Conservation (phyloP, 345 rosid species). For the Populus deltoides region DNA sequence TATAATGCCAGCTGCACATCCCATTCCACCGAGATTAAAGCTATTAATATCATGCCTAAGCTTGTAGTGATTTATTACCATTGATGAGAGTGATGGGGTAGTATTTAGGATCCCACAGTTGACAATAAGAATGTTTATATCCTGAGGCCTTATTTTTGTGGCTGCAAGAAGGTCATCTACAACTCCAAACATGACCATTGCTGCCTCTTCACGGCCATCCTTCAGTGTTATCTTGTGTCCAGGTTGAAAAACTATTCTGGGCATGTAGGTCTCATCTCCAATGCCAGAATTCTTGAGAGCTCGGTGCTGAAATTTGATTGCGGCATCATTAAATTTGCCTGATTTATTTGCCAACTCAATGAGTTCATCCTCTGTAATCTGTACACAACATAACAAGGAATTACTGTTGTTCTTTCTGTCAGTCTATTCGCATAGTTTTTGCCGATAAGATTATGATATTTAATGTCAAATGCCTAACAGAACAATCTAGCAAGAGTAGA, state of each 20-base stretch:
- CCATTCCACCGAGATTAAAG: conserved; percentile 84
- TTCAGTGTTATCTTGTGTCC: conserved; percentile 32
- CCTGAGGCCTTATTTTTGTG: conserved; percentile 46
- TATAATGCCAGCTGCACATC: conserved; percentile 70
- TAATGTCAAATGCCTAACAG: too few relatives aligned
- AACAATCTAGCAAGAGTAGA: background rate
- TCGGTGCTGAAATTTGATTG: conserved; percentile 50
- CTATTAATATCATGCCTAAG: conserved; percentile 55
- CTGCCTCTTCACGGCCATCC: conserved; percentile 72
- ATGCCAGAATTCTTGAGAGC: conserved; percentile 54
- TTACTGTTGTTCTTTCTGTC: background rate
- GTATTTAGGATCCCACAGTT: conserved; percentile 72
- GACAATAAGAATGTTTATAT: conserved; percentile 53
- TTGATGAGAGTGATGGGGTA: conserved; percentile 63
- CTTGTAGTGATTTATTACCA: conserved; percentile 72
- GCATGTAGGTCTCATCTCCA: conserved; percentile 72
- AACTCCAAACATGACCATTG: conserved; percentile 61
- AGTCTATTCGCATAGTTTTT: background rate
- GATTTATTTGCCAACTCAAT: conserved; percentile 50
- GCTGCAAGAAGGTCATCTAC: conserved; percentile 53
- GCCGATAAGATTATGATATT: background rate
- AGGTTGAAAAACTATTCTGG: conserved; percentile 46
- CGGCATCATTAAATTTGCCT: conserved; percentile 48
- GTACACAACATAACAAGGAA: background rate
- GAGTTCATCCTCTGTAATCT: conserved; percentile 62